Evolutionary conservation across 371 early-diverging fungal genomes (phyloP), one percentile per base, ranked within the genome.

Genomic region (Gilbertella persicaria): DNA sequence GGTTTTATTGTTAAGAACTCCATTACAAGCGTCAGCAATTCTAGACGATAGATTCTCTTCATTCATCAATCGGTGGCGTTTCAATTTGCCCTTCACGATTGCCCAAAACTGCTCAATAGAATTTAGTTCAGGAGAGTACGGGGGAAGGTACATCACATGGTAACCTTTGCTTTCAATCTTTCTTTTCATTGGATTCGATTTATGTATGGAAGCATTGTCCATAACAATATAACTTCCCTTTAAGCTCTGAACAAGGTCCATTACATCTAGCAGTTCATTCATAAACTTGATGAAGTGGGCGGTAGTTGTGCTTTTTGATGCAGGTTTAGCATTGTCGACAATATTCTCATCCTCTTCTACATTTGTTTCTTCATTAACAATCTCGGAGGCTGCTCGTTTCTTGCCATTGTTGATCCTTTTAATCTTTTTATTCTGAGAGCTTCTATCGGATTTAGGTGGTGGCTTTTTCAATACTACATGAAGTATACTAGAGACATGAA

Each of bases 221-320:
- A 51, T 25, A 51, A 42, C 28, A 21, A 51, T 30, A 42, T 42
- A 42, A 51, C 51, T 51, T 33, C 36, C 53, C 35, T 36, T 36
- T 24, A 44, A 44, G 30, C 30, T 30, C 42, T 52, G 36, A 29
- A 44, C 53, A 9, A 24, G 36, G 35, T 52, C 44, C 43, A 44
- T 17, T 43, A 43, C 36, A 52, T 28, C 53, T 44, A 52, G 53
- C 43, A 44, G 28, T 44, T 52, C 37, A 26, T 52, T 42, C 36
- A 52, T 52, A 24, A 52, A 52, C 33, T 52, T 52, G 23, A 52
- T 37, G 19, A 52, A 52, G 36, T 52, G 44, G 36, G 43, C 53
- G 44, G 53, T 44, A 44, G 44, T 52, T 36, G 53, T 52, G 30
- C 48, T 35, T 33, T 55, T 41, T 54, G 23, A 39, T 29, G 20